Conservation (phyloP, 768 basidiomycete species). For the Rossbeevera mucosa region DNA sequence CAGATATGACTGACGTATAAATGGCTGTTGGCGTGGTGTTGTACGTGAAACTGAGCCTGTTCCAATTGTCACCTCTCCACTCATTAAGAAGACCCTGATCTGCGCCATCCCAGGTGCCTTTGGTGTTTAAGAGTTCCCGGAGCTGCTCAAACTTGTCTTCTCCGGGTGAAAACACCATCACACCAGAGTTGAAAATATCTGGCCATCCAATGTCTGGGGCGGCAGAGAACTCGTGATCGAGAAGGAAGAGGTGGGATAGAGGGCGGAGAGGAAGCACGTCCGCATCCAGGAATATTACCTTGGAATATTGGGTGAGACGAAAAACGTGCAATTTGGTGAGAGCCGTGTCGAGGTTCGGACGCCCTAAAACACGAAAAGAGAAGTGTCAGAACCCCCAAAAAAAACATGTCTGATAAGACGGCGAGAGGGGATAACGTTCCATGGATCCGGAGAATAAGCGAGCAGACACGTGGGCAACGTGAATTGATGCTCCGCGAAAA, state of each 20-base stretch:
- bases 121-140: constrained; percentile 61
- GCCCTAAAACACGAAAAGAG: constrained; percentile 51
- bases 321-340: constrained; percentile 97
- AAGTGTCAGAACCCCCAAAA: constrained; percentile 11
- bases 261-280: constrained; percentile 87
- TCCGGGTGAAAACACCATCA: constrained; percentile 81
- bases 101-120: constrained; percentile 96
- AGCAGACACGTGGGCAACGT: constrained; percentile 5
- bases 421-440: constrained; percentile 19
- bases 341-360: constrained; percentile 88
- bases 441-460: constrained; percentile 2
- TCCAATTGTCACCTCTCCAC: constrained; percentile 85
- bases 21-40: constrained; percentile 97
- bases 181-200: constrained; percentile 98
- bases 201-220: constrained; percentile 99
- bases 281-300: constrained; percentile 88
- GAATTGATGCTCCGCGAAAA: constrained; percentile 8
- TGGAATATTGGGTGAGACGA: constrained; percentile 80
- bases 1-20: constrained; percentile 70
- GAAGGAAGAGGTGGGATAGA: constrained; percentile 85
- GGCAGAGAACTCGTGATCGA: constrained; percentile 83
- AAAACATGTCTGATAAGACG: constrained; percentile 5
- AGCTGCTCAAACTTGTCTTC: constrained; percentile 80
- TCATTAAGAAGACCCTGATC: constrained; percentile 97
- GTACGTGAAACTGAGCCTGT: constrained; percentile 93